phyloP scores from a whole-genome alignment of 768 basidiomycete genomes.

The Erythrobasidium yunnanense region DNA sequence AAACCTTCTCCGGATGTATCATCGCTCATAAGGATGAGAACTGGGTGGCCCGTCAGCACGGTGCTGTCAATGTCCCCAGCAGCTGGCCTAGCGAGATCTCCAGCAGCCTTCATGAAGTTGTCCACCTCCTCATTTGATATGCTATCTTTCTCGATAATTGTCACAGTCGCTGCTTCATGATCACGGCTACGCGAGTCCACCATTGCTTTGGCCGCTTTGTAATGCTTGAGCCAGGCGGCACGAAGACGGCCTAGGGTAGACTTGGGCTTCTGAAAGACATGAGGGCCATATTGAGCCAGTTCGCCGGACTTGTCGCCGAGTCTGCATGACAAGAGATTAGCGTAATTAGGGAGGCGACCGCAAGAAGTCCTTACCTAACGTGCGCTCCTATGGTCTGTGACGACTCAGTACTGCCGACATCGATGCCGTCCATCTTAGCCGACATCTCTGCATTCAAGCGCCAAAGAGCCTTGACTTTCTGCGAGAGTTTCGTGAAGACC shows the following conservation, averaged over 20 bases:
- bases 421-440: background rate
- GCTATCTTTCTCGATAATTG: background rate
- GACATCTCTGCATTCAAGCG: background rate
- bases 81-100: background rate
- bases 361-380: slow-evolving; percentile 2
- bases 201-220: background rate
- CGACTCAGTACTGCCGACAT: no score
- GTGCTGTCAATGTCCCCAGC: background rate
- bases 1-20: slow-evolving; percentile 7
- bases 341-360: background rate
- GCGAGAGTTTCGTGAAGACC: background rate
- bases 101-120: background rate
- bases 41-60: background rate
- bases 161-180: background rate
- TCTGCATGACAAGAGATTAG: background rate
- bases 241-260: background rate
- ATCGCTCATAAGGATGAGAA: slow-evolving; percentile 9
- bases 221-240: background rate
- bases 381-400: background rate
- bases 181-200: background rate
- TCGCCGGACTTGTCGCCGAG: slow-evolving; percentile 14
- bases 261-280: background rate
- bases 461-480: background rate
- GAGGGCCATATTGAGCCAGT: background rate
- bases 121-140: background rate